These are phyloP conservation scores for Phytophthora pini DNA, from an alignment of 352 stramenopile species.

Conservation along the genomic window DNA sequence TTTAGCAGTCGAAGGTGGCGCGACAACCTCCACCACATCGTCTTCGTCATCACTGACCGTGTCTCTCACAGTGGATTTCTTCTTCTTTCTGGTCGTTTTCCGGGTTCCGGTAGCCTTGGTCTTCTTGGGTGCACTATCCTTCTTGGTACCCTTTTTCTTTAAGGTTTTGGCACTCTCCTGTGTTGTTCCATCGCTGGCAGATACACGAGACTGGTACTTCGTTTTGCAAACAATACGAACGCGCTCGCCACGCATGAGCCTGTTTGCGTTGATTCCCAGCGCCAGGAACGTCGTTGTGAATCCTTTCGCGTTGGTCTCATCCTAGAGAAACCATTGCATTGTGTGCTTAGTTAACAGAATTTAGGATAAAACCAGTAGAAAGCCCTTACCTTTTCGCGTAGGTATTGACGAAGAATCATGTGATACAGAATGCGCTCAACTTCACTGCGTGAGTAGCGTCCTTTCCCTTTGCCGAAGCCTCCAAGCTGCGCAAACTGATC, in stretches of 20 bases:
- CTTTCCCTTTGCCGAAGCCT: conserved; percentile 76
- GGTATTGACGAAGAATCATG: conserved; percentile 88
- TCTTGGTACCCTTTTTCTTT: conserved; percentile 48
- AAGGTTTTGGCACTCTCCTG: conserved; percentile 23
- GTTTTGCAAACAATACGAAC: conserved; percentile 87
- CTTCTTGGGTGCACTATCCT: conserved; percentile 38
- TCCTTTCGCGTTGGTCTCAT: conserved; percentile 82
- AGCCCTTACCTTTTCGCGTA: conserved; percentile 65
- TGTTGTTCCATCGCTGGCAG: conserved; percentile 29
- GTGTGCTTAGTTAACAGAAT: neutral
- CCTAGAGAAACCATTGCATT: conserved; percentile 33
- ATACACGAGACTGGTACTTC: conserved; percentile 46
- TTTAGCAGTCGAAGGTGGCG: conserved; percentile 27
- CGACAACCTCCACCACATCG: conserved; percentile 61
- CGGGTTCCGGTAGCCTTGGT: conserved; percentile 28
- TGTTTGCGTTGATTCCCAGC: conserved; percentile 54
- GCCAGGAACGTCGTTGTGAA: conserved; percentile 88
- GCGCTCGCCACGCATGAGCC: conserved; percentile 66
- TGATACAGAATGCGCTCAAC: conserved; percentile 87
- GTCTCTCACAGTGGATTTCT: conserved; percentile 42
- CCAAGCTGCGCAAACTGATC: conserved; percentile 61
- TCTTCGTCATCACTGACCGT: conserved; percentile 61
- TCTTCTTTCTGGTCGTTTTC: conserved; percentile 46
- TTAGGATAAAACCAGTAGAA: neutral
- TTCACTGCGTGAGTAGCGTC: conserved; percentile 78